A percentile compares a stretch with the other conserved stretches of the same genome.
These are phyloP conservation scores for Debaryomyces coudertii DNA, from an alignment of 1,139 yeast species.

Conservation along the genomic window DNA sequence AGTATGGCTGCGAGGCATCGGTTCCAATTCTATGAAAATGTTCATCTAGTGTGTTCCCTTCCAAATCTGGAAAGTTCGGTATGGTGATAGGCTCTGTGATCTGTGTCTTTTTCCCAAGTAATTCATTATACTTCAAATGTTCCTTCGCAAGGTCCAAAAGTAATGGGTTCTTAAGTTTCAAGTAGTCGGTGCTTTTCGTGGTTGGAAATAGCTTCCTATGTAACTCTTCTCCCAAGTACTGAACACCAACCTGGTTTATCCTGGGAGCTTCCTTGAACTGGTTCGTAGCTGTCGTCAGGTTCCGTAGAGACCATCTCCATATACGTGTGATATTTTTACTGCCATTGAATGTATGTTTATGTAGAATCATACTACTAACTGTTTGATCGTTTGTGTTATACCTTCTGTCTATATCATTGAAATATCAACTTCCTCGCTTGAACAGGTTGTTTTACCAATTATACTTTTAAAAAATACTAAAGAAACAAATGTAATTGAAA, in stretches of 20 bases:
- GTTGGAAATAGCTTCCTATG: constrained; percentile 66
- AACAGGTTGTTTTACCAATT: neutral
- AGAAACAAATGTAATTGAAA: neutral
- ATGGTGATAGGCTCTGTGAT: constrained; percentile 63
- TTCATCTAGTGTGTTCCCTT: constrained; percentile 75
- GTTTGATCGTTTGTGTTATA: neutral
- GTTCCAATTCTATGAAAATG: constrained; percentile 79
- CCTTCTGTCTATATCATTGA: neutral
- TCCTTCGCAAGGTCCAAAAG: constrained; percentile 60
- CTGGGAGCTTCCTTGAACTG: constrained; percentile 44
- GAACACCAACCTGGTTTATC: constrained; percentile 66
- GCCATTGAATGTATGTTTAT: neutral
- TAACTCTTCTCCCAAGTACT: constrained; percentile 62
- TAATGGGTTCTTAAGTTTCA: constrained; percentile 30
- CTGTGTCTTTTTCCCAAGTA: constrained; percentile 82
- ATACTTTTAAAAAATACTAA: neutral
- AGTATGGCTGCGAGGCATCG: constrained; percentile 63
- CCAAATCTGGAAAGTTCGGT: constrained; percentile 61
- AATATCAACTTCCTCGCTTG: neutral
- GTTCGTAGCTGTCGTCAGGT: neutral
- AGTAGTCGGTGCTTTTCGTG: constrained; percentile 27
- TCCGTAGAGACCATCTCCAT: constrained; percentile 1
- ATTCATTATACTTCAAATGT: constrained; percentile 63
- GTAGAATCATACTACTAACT: constrained; percentile 4
- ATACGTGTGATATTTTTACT: neutral